Base-by-base conservation (phyloP, 1,284 basidiomycete genomes). In the Cryptococcus sp. region DNA sequence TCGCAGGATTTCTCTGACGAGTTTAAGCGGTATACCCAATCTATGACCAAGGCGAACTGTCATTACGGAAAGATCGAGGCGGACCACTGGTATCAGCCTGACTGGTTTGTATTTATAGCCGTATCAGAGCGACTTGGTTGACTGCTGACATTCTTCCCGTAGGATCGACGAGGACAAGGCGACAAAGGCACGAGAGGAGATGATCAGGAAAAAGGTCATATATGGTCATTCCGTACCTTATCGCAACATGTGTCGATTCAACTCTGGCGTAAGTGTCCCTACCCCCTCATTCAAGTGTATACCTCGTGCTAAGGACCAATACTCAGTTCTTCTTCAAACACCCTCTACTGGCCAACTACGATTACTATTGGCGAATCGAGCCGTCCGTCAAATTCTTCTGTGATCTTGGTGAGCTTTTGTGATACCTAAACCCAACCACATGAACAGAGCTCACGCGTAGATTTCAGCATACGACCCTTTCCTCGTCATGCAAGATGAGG, bases 281-380 rank as follows among this genome's bases (percentile, higher is more conserved):
- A 17, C 39, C 45, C 47, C 52, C n/a, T 43, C 50, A 54, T n/a
- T 8, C 42, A 20, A 54, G 27, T 23, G 16, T 39, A 40, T 47
- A 40, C 8, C 30, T 8, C 8, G 30, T 35, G 30, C 30, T 35
- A 35, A 35, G 3, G 3, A 17, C 30, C 17, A 10, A 16, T 13
- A 19, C 2, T 5, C 61, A 88, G 86, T 91, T 86, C 78, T 89
- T 91, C 79, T 92, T 86, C 79, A 82, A 83, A 43, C 90, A 93
- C 68, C 85, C 87, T 63, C 80, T 94, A 15, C 80, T 94, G 43
- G 84, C 86, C 62, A 82, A 86, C 54, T 93, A 89, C 79, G 89
- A 86, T 70, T 97, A 94, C 79, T 97, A 97, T 79, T 97, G 94
- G 94, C 86, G 87, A 70, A 86, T 91, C 75, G 83, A 85, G 83